Evolutionary conservation across 805 yeast genomes (phyloP).

Genomic region (Zygoascus bituminiphila): DNA sequence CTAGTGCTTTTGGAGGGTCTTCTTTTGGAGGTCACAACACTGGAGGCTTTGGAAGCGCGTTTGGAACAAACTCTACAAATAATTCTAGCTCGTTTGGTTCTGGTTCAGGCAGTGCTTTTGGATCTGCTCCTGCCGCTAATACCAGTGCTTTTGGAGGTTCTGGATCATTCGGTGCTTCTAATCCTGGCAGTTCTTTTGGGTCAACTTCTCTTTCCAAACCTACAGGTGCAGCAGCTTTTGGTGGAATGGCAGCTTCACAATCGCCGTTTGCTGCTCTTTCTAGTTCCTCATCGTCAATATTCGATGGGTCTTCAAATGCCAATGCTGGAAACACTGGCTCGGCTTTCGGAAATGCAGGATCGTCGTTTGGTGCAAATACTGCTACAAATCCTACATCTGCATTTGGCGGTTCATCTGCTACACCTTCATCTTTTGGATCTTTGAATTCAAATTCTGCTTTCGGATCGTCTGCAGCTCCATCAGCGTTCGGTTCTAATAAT

Average conservation of each 20-base stretch:
- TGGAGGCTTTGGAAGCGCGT: slow-evolving; percentile 8
- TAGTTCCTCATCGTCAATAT: slow-evolving; percentile 1
- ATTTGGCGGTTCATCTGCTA: slow-evolving; percentile 4
- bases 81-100: not conserved
- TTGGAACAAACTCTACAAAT: slow-evolving; percentile 9
- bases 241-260: not conserved
- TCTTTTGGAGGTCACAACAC: slow-evolving; percentile 10
- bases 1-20: slow-evolving; percentile 14
- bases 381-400: not conserved
- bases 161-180: slow-evolving; percentile 23
- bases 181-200: slow-evolving; percentile 17
- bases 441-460: slow-evolving; percentile 4
- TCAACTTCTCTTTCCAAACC: slow-evolving; percentile 10
- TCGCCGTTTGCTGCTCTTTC: slow-evolving; percentile 7
- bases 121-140: slow-evolving; percentile 9
- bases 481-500: slow-evolving; percentile 5
- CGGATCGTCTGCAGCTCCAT: slow-evolving; percentile 3
- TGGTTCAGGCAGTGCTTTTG: slow-evolving; percentile 4
- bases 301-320: slow-evolving; percentile 11
- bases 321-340: slow-evolving; percentile 13
- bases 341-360: slow-evolving; percentile 8
- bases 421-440: slow-evolving; percentile 3
- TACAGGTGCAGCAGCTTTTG: not conserved
- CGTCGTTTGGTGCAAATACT: slow-evolving; percentile 4
- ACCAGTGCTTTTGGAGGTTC: not conserved